Conservation (phyloP, 2,329 filamentous ascomycete genomes). For the Tricladium varicosporioides region DNA sequence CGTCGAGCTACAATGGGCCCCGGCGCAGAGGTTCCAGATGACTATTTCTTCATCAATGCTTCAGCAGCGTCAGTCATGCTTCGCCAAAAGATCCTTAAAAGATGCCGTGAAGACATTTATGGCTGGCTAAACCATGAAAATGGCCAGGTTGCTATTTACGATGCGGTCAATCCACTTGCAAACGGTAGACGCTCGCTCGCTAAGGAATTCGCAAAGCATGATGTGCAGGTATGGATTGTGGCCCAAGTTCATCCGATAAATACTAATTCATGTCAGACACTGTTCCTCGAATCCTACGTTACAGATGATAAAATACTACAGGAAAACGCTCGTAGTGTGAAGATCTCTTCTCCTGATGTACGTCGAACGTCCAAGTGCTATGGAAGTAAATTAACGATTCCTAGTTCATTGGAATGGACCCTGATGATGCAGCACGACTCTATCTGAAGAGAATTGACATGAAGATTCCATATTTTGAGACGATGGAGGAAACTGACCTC, state of each 20-base stretch:
- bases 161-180: conserved; percentile 91
- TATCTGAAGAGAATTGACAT: conserved; percentile 88
- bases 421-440: conserved; percentile 86
- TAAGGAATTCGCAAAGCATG: conserved; percentile 96
- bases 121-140: conserved; percentile 96
- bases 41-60: conserved; percentile 97
- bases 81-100: conserved; percentile 95
- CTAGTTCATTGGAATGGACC: conserved; percentile 85
- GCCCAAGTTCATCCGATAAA: too few relatives aligned
- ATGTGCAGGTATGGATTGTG: conserved; percentile 85
- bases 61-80: conserved; percentile 89
- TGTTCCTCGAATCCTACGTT: conserved; percentile 96
- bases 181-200: conserved; percentile 79
- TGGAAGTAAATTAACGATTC: conserved; percentile 14
- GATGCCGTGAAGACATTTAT: conserved; percentile 95
- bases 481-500: conserved; percentile 89
- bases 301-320: conserved; percentile 91
- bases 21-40: conserved; percentile 82
- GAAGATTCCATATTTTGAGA: conserved; percentile 94
- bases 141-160: conserved; percentile 96
- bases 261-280: conserved; percentile 55
- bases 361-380: conserved; percentile 30
- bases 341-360: conserved; percentile 95
- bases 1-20: conserved; percentile 85
- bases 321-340: conserved; percentile 95